A percentile compares a stretch with the other conserved stretches of the same genome.
These are phyloP conservation scores for Mrakia hoshinonis DNA, from an alignment of 768 basidiomycete species.

Conservation along the genomic window DNA sequence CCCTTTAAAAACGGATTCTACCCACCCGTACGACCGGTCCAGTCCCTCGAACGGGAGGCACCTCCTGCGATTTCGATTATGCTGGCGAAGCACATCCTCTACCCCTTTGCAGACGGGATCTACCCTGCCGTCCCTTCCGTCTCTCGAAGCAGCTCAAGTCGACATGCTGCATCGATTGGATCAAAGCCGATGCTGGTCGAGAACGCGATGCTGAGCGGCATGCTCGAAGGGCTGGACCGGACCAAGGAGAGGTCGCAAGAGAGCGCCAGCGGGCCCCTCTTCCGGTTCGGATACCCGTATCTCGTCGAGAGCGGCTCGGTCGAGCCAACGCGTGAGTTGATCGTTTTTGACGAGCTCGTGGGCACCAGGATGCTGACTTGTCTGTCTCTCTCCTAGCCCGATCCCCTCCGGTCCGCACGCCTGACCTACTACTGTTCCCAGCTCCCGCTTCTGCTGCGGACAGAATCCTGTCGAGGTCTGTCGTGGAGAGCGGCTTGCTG, in stretches of 20 bases:
- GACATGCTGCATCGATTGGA: too few relatives aligned
- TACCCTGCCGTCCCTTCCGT: neutral
- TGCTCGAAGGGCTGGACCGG: neutral
- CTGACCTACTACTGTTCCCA: too few relatives aligned
- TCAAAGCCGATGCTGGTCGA: too few relatives aligned
- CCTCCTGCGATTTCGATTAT: too few relatives aligned
- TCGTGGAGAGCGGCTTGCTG: neutral
- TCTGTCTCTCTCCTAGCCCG: too few relatives aligned
- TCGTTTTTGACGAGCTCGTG: too few relatives aligned
- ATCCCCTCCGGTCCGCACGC: too few relatives aligned
- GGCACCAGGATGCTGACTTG: too few relatives aligned
- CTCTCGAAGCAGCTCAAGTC: too few relatives aligned
- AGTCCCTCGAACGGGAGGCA: too few relatives aligned
- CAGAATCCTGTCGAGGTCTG: too few relatives aligned
- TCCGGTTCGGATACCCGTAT: neutral
- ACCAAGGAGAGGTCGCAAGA: neutral
- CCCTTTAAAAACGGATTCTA: neutral
- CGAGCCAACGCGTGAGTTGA: neutral
- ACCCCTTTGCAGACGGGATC: slow-evolving; percentile 4
- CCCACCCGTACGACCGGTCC: neutral
- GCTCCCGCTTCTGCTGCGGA: too few relatives aligned
- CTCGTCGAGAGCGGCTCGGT: neutral
- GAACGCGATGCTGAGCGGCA: slow-evolving; percentile 3
- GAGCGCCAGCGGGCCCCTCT: neutral
- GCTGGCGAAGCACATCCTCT: neutral